Conservation (phyloP, 2,329 filamentous ascomycete species). For the Zasmidium angulare region DNA sequence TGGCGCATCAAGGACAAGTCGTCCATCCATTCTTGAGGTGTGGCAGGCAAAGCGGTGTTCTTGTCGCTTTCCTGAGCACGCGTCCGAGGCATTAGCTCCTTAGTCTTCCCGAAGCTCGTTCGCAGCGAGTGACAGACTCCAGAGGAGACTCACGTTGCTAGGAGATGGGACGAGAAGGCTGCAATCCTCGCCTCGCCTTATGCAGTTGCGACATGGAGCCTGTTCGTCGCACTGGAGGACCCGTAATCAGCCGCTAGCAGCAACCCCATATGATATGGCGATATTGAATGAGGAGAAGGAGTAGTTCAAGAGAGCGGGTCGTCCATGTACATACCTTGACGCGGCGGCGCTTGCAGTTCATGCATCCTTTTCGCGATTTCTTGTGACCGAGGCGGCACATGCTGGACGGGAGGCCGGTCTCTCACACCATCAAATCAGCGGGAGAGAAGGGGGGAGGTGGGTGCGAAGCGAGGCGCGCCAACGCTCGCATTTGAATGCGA, state of each 20-base stretch:
- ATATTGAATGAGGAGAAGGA: not conserved
- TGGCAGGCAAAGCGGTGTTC: not conserved
- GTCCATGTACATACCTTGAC: constrained; percentile 14
- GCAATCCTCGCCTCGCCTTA: constrained; percentile 14
- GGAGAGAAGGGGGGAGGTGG: not conserved
- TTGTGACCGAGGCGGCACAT: constrained; percentile 18
- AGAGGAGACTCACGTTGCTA: constrained; percentile 11
- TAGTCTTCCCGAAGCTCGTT: not conserved
- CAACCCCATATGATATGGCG: not conserved
- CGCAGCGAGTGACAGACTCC: not conserved
- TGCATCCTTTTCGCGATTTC: constrained; percentile 14
- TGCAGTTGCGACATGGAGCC: constrained; percentile 16
- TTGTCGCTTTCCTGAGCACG: constrained; percentile 4
- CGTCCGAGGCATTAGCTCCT: not conserved
- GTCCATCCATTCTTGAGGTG: constrained; percentile 16
- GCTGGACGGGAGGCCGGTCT: not conserved
- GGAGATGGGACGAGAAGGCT: constrained; percentile 12
- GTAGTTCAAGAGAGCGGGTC: no score
- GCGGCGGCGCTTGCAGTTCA: constrained; percentile 15
- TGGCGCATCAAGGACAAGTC: constrained; percentile 15
- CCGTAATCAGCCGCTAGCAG: not conserved
- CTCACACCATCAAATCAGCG: not conserved
- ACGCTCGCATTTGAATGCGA: constrained; percentile 3
- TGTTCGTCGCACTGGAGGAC: constrained; percentile 15
- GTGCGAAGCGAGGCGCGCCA: not conserved